These are phyloP conservation scores for Harrya chromipes DNA, from an alignment of 768 basidiomycete species.

Conservation along the genomic window DNA sequence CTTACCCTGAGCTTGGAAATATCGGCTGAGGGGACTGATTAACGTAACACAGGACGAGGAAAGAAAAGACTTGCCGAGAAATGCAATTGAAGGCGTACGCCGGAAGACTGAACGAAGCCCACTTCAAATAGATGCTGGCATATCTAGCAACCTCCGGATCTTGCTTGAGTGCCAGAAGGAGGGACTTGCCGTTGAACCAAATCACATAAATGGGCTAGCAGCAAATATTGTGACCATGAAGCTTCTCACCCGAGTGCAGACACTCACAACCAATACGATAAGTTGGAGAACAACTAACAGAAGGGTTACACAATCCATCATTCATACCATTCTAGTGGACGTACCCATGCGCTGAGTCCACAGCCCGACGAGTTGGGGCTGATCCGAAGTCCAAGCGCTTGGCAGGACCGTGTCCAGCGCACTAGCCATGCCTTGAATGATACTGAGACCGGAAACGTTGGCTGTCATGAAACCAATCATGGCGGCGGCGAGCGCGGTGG, in stretches of 20 bases:
- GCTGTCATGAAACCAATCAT: slow-evolving; percentile 74
- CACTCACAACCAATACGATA: slow-evolving; percentile 52
- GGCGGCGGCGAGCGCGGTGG: slow-evolving; percentile 82
- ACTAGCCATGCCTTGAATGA: slow-evolving; percentile 79
- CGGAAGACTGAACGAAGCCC: slow-evolving; percentile 74
- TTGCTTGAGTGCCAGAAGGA: slow-evolving; percentile 71
- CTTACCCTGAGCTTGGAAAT: slow-evolving; percentile 80
- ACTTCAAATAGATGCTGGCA: slow-evolving; percentile 74
- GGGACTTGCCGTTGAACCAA: slow-evolving; percentile 81
- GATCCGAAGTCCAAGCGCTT: slow-evolving; percentile 87
- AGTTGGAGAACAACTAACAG: slow-evolving; percentile 17
- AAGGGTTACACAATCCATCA: too few relatives aligned
- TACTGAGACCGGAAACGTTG: slow-evolving; percentile 52
- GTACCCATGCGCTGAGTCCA: slow-evolving; percentile 89
- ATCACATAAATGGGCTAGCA: slow-evolving; percentile 53
- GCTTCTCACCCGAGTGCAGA: background rate
- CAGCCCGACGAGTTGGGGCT: slow-evolving; percentile 82
- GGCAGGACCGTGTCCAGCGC: slow-evolving; percentile 93
- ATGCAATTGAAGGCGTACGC: slow-evolving; percentile 58
- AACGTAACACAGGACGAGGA: slow-evolving; percentile 46
- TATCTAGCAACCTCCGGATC: slow-evolving; percentile 78
- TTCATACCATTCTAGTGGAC: background rate
- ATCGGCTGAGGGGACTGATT: slow-evolving; percentile 38
- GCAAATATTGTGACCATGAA: background rate
- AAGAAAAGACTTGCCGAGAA: slow-evolving; percentile 35